Evolutionary conservation across 768 basidiomycete species (phyloP).

Genomic region (Kwoniella mangroviensis): DNA sequence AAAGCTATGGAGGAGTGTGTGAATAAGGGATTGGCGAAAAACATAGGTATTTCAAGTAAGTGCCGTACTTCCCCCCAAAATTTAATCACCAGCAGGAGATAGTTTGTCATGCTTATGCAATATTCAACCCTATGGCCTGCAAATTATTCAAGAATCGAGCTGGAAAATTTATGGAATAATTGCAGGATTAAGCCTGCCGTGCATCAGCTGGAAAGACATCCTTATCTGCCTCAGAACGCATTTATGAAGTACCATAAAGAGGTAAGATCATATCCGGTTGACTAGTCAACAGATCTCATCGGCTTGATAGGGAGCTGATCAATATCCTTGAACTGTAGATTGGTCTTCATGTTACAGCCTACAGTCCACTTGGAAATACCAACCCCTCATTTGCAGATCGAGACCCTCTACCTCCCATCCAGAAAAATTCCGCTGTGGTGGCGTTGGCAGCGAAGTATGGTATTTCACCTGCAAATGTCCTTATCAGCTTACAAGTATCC

Average conservation of each 20-base stretch:
- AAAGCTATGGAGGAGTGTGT: constrained; percentile 75
- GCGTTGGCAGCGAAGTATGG: constrained; percentile 67
- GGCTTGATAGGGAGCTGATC: background rate
- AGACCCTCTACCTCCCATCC: constrained; percentile 61
- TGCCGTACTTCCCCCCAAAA: background rate
- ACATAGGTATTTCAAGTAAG: constrained; percentile 75
- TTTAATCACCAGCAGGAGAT: background rate
- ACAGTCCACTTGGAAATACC: constrained; percentile 73
- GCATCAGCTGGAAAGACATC: constrained; percentile 27
- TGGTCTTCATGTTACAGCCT: constrained; percentile 59
- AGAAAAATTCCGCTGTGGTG: constrained; percentile 66
- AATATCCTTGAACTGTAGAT: background rate
- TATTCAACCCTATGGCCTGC: background rate
- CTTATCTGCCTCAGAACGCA: constrained; percentile 23
- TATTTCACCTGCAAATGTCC: constrained; percentile 67
- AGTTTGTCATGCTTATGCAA: background rate
- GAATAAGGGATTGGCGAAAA: constrained; percentile 71
- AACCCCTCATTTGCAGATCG: constrained; percentile 18
- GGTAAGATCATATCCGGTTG: background rate
- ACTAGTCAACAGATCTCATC: no score
- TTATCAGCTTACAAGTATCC: constrained; percentile 21
- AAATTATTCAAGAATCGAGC: constrained; percentile 67
- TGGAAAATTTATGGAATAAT: constrained; percentile 14
- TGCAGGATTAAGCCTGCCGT: constrained; percentile 24
- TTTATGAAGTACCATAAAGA: constrained; percentile 25